Evolutionary conservation across 2,329 filamentous ascomycete species (phyloP), one percentile per base, ranked within the genome.

Genomic region (Pyrenophora seminiperda): DNA sequence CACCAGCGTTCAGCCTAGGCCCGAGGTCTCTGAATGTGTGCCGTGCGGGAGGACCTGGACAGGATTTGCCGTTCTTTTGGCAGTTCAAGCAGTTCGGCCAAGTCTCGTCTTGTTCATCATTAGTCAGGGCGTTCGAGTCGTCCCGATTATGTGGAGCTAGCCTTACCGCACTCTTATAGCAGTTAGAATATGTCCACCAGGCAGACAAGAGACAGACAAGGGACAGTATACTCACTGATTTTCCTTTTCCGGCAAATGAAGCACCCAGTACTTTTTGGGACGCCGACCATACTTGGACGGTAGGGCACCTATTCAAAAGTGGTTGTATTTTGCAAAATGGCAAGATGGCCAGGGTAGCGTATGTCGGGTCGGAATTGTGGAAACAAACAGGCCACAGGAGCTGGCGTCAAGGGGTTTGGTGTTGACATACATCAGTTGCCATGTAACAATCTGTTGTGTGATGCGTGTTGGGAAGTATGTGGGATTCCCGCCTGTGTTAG

Each of bases 61-160:
- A 73, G 38, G 44, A 47, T 47, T 70, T 72, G 7, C 60, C 47
- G 46, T 72, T 72, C 43, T 68, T 71, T 45, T 64, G 60, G 50
- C 69, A 73, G 20, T 72, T 70, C 14, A 64, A 29, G 48, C 70
- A 73, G 15, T 38, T 50, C 15, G 70, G 70, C 70, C 69, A 73
- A 10, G 57, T 64, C 45, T 72, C 68, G 48, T 72, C 70, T 70
- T 64, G 33, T 41, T 31, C n/a, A 36, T 22, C 27, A 31, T 63
- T 41, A 61, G 58, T 37, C 29, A 41, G 48, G 51, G 33, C 15
- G 6, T 31, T 46, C 32, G 15, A 41, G 32, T 41, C 36, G 47
- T 20, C 19, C 42, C 32, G 19, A 33, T 24, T 19, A 34, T 30
- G 34, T 39, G 48, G 43, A 42, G 32, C 43, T 34, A 30, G 38